These are phyloP conservation scores for Cyberlindnera mycetangii DNA, from an alignment of 805 yeast species.

Conservation along the genomic window DNA sequence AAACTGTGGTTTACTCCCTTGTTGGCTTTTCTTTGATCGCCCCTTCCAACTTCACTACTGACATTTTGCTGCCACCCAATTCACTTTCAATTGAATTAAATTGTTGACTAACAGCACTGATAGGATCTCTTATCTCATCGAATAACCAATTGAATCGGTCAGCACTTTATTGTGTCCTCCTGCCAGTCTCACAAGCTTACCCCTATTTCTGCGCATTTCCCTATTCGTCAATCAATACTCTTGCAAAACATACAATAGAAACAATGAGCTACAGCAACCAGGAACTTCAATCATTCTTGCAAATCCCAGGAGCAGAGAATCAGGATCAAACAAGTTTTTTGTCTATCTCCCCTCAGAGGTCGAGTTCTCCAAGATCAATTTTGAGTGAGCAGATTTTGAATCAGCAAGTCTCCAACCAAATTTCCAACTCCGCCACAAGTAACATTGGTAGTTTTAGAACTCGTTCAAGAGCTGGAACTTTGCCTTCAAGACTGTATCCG, in stretches of 20 bases:
- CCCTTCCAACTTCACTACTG: not conserved
- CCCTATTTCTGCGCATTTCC: not conserved
- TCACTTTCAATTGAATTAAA: no score
- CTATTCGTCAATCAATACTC: not conserved
- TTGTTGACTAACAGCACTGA: not conserved
- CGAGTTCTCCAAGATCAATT: conserved; percentile 27
- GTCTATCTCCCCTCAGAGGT: conserved; percentile 26
- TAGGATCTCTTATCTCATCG: not conserved
- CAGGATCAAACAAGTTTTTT: conserved; percentile 18
- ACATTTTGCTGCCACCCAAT: not conserved
- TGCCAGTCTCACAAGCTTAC: not conserved
- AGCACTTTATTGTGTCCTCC: not conserved
- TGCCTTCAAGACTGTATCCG: conserved; percentile 58
- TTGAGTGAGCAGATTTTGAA: conserved; percentile 20
- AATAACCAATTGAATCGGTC: not conserved
- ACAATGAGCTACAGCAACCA: conserved; percentile 22
- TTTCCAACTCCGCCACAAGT: conserved; percentile 24
- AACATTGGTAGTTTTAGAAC: conserved; percentile 42
- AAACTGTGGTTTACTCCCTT: not conserved
- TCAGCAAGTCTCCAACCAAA: conserved; percentile 10
- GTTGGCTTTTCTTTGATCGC: not conserved
- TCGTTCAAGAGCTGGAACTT: conserved; percentile 75
- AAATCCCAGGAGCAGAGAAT: conserved; percentile 19
- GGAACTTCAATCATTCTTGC: conserved; percentile 22
- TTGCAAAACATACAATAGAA: not conserved